These are phyloP conservation scores for Alternaria brassicae DNA, from an alignment of 2,329 filamentous ascomycete species.

Conservation along the genomic window DNA sequence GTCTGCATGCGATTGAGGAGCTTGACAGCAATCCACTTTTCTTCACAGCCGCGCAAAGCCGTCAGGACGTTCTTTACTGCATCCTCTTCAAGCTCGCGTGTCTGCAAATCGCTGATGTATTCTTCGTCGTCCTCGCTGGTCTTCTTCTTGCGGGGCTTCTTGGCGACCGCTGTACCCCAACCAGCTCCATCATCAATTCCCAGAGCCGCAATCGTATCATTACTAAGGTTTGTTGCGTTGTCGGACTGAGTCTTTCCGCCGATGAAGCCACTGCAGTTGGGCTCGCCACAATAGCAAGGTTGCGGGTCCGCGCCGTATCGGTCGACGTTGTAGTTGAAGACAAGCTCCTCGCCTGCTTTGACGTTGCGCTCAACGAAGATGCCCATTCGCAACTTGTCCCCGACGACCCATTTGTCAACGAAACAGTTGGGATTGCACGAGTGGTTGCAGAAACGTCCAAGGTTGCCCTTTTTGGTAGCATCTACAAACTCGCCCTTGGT, in stretches of 20 bases:
- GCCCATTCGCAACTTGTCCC: slow-evolving; percentile 96
- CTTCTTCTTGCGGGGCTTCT: slow-evolving; percentile 93
- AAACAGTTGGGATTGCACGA: slow-evolving; percentile 99
- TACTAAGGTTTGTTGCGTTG: slow-evolving; percentile 87
- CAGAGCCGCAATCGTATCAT: slow-evolving; percentile 89
- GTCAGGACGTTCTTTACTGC: slow-evolving; percentile 96
- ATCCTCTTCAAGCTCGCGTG: slow-evolving; percentile 78
- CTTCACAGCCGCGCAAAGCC: slow-evolving; percentile 94
- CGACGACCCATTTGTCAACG: slow-evolving; percentile 99
- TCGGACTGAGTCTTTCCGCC: slow-evolving; percentile 98
- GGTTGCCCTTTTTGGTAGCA: slow-evolving; percentile 93
- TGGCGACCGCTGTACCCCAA: slow-evolving; percentile 89
- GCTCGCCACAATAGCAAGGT: slow-evolving; percentile 93
- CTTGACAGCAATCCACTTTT: slow-evolving; percentile 99
- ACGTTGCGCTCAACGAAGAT: slow-evolving; percentile 92
- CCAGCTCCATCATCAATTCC: slow-evolving; percentile 92
- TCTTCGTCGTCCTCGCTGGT: slow-evolving; percentile 90
- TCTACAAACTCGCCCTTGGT: slow-evolving; percentile 97
- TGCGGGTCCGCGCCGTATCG: slow-evolving; percentile 96
- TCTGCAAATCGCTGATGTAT: slow-evolving; percentile 88
- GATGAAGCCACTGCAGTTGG: slow-evolving; percentile 94
- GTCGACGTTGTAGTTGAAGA: slow-evolving; percentile 99
- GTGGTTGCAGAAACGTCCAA: slow-evolving; percentile 97
- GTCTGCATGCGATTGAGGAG: slow-evolving; percentile 86
- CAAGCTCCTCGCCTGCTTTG: slow-evolving; percentile 88